Base-by-base conservation (phyloP, 805 yeast genomes). In the Zygosaccharomyces pseudorouxii region DNA sequence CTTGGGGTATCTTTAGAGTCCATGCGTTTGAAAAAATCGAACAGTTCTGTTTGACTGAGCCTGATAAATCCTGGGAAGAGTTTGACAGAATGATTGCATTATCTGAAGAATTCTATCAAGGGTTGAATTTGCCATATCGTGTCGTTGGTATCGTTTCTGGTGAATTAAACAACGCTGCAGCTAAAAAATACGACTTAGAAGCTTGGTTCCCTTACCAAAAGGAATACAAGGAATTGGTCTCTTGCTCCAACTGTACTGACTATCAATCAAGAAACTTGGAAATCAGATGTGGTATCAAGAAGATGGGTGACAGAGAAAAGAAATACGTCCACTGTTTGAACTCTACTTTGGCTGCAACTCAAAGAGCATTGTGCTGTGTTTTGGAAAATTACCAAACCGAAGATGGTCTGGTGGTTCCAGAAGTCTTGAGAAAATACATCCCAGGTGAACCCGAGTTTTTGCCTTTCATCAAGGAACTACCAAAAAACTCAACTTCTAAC, bases 121-220 rank as follows among this genome's bases (percentile, higher is more conserved):
- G 92, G 27, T 80, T 93, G 57, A 92, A 90, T 38, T 73, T 93
- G 63, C 99, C 99, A 54, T 93, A 92, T 79, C 82, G 98, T 70
- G 93, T 93, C 50, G 99, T 93, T 55, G 96, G 96, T 61, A 93
- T 93, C 71, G 99, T 93, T 54, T 89, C 97, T 52, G 99, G 98
- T 63, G 99, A 92, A 76, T 82, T 93, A 69, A 93, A 93, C 79
- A 93, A 93, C 63, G 97, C 99, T 46, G 99, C 99, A 54, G 98
- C 99, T 57, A 93, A 93, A 79, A 93, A 93, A 73, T 93, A 85
- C 76, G 99, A 93, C 76, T 80, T 93, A 67, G 99, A 93, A 78
- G 99, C 99, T 45, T 93, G 99, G 99, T 93, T 93, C 95, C 99
- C 99, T 67, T 93, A 78, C 87, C 99, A 93, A 78, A 80, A 89